phyloP scores from a whole-genome alignment of 495 filamentous ascomycete species.

The Podospora didyma region DNA sequence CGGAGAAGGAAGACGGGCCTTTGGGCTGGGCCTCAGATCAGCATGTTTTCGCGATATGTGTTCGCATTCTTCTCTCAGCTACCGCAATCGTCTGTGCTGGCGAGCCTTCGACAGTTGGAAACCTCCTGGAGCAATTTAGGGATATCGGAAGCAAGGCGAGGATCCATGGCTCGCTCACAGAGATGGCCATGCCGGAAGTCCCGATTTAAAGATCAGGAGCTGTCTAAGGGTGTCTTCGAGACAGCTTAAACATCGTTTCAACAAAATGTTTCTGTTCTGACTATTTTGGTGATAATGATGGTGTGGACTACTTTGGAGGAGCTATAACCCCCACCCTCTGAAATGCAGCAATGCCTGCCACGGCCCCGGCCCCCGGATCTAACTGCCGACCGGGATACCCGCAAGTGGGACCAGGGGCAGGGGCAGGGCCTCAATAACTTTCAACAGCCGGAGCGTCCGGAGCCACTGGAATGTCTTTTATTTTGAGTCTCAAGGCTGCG shows the following conservation, averaged over 20 bases:
- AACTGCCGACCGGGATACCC: not conserved
- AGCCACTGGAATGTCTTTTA: not conserved
- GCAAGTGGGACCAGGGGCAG: not conserved
- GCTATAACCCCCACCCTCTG: not conserved
- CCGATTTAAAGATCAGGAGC: not conserved
- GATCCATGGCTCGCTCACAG: constrained; percentile 33
- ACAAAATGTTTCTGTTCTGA: not conserved
- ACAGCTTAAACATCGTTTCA: not conserved
- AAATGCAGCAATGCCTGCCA: not conserved
- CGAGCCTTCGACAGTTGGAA: constrained; percentile 3
- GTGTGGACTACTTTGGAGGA: too few relatives aligned
- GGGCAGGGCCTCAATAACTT: not conserved
- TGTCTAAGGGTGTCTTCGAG: not conserved
- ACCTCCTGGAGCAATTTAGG: constrained; percentile 27
- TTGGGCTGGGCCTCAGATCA: constrained; percentile 72
- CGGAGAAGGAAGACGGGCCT: constrained; percentile 51
- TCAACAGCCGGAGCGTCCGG: not conserved
- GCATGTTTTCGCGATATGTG: constrained; percentile 64
- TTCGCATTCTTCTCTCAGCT: constrained; percentile 53
- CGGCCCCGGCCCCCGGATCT: too few relatives aligned
- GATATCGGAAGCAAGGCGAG: constrained; percentile 18
- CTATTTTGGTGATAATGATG: not conserved
- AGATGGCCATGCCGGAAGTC: constrained; percentile 16
- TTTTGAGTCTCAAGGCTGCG: not conserved
- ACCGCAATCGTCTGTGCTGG: constrained; percentile 21